Percentiles rank a stretch among this genome's conserved stretches.
These are phyloP conservation scores for Lanzia echinophila DNA, from an alignment of 2,329 filamentous ascomycete genomes.

Conservation along the genomic window DNA sequence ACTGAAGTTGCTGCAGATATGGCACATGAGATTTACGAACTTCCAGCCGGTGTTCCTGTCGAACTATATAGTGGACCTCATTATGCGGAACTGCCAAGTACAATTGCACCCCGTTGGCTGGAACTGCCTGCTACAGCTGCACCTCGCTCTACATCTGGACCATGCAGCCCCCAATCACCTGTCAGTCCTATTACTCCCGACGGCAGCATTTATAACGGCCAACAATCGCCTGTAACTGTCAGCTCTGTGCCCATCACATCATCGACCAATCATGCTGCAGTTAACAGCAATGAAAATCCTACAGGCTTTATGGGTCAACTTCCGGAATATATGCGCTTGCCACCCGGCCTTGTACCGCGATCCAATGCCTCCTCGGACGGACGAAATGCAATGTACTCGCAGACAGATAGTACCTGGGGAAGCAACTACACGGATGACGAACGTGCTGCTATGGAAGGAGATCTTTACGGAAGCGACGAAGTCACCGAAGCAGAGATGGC, in stretches of 20 bases:
- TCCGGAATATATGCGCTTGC: neutral
- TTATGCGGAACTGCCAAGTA: constrained; percentile 14
- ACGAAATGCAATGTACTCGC: neutral
- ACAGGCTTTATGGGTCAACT: neutral
- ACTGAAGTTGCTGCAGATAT: constrained; percentile 24
- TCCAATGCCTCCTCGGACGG: neutral
- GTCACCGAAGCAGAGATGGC: neutral
- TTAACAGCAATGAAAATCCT: neutral
- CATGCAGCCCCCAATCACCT: neutral
- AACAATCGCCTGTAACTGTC: neutral
- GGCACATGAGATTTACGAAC: constrained; percentile 15
- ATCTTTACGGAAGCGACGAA: neutral
- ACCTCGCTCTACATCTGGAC: neutral
- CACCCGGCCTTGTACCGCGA: neutral
- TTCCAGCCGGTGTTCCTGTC: constrained; percentile 9
- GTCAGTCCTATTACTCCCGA: neutral
- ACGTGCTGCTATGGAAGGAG: neutral
- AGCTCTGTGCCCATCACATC: neutral
- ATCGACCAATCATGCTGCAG: neutral
- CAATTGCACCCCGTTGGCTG: constrained; percentile 19
- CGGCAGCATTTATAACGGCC: neutral
- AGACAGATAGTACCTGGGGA: neutral
- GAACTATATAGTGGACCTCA: constrained; percentile 25
- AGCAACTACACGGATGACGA: neutral
- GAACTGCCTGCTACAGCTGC: constrained; percentile 19